Evolutionary conservation across 1,284 basidiomycete species (phyloP).

Genomic region (Rhizopogon hawkerae): DNA sequence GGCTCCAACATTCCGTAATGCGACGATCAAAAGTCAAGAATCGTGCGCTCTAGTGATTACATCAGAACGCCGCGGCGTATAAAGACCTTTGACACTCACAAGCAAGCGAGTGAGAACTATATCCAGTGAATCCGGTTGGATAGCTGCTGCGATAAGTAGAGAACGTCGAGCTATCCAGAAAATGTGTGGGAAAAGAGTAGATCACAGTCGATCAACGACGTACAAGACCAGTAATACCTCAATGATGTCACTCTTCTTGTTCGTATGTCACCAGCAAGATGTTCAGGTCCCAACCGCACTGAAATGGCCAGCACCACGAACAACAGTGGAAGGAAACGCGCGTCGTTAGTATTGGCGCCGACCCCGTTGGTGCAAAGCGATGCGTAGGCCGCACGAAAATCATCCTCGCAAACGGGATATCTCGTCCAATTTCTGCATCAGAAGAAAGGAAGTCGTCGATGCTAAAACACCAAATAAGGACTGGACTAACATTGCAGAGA

Average conservation of each 20-base stretch:
- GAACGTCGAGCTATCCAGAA: slow-evolving; percentile 65
- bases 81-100: slow-evolving; percentile 37
- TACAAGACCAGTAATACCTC: slow-evolving; percentile 91
- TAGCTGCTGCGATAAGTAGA: slow-evolving; percentile 80
- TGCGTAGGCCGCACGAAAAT: slow-evolving; percentile 76
- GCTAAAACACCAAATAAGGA: slow-evolving; percentile 1
- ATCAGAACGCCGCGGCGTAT: slow-evolving; percentile 13
- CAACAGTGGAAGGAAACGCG: slow-evolving; percentile 82
- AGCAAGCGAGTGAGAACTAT: slow-evolving; percentile 82
- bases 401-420: slow-evolving; percentile 83
- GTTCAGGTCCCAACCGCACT: slow-evolving; percentile 77
- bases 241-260: slow-evolving; percentile 71
- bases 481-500: slow-evolving; percentile 55
- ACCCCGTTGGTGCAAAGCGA: slow-evolving; percentile 72
- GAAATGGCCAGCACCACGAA: slow-evolving; percentile 93
- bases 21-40: slow-evolving; percentile 85
- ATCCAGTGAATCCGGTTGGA: slow-evolving; percentile 84
- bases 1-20: slow-evolving; percentile 93
- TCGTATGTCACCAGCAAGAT: slow-evolving; percentile 71
- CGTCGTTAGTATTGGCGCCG: slow-evolving; percentile 66
- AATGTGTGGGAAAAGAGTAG: slow-evolving; percentile 10
- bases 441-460: not conserved
- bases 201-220: slow-evolving; percentile 26
- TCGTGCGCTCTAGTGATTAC: slow-evolving; percentile 61
- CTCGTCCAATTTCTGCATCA: slow-evolving; percentile 81